Conservation (phyloP, 2,329 filamentous ascomycete genomes). For the Fusarium falciforme region DNA sequence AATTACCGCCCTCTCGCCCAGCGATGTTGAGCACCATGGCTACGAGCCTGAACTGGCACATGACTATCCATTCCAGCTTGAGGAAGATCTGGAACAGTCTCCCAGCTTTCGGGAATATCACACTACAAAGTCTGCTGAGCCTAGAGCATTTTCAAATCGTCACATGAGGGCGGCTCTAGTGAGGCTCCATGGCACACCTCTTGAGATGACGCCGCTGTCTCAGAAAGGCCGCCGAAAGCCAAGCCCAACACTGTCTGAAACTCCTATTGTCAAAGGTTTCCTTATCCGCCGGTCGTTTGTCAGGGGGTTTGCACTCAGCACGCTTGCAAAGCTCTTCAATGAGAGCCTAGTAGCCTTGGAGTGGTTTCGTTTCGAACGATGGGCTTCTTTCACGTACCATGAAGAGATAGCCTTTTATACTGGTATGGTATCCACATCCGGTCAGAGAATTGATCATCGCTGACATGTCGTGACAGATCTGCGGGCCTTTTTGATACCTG, state of each 20-base stretch:
- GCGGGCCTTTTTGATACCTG: background rate
- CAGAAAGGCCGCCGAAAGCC: background rate
- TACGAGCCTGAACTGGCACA: background rate
- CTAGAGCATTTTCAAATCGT: background rate
- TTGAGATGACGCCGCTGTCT: conserved; percentile 1
- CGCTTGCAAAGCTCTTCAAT: conserved; percentile 12
- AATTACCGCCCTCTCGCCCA: conserved; percentile 16
- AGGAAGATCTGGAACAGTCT: background rate
- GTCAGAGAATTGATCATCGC: background rate
- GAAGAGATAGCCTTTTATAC: background rate
- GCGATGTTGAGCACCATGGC: conserved; percentile 7
- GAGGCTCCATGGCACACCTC: conserved; percentile 9
- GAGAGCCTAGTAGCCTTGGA: conserved; percentile 10
- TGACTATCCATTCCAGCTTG: conserved; percentile 6
- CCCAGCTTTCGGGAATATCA: background rate
- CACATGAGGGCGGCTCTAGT: background rate
- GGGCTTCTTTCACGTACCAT: background rate
- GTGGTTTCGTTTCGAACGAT: conserved; percentile 10
- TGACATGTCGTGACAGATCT: background rate
- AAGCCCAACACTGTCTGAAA: background rate
- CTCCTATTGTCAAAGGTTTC: conserved; percentile 13
- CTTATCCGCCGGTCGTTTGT: background rate
- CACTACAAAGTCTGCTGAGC: background rate
- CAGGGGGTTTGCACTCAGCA: background rate
- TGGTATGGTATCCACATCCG: background rate